phyloP scores from a whole-genome alignment of 768 basidiomycete species.

The Lyophyllum semitale region DNA sequence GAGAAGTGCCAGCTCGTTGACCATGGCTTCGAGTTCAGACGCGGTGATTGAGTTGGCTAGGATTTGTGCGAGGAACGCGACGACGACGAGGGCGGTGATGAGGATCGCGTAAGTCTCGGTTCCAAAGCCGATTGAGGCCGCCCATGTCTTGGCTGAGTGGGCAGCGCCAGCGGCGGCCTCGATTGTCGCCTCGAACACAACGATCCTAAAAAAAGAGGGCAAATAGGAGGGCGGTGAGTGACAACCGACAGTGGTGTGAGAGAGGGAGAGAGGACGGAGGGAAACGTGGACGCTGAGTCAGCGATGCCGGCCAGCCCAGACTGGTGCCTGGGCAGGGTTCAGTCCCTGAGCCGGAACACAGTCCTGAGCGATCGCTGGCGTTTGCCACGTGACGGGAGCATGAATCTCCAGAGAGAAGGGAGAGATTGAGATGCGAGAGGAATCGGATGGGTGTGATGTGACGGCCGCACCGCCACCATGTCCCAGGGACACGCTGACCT shows the following conservation, averaged over 20 bases:
- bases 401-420: background rate
- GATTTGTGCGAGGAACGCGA: background rate
- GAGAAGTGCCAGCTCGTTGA: background rate
- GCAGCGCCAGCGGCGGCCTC: background rate
- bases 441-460: no score
- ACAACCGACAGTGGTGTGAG: no score
- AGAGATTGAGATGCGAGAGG: no score
- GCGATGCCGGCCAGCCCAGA: no score
- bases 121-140: background rate
- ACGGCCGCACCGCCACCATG: no score
- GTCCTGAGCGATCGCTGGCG: background rate
- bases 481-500: no score
- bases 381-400: background rate
- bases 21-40: background rate
- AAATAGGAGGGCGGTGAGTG: no score
- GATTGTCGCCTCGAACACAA: background rate
- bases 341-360: background rate
- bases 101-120: background rate
- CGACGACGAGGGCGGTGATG: background rate
- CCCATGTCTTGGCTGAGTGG: background rate
- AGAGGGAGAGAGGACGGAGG: background rate
- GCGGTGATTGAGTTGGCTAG: background rate
- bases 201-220: background rate
- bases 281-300: background rate
- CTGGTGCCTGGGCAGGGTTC: background rate